Percentiles rank a stretch among this genome's conserved stretches.
Evolutionary conservation across 2,329 filamentous ascomycete genomes (phyloP).

Genomic region (Fusarium pininemorale): DNA sequence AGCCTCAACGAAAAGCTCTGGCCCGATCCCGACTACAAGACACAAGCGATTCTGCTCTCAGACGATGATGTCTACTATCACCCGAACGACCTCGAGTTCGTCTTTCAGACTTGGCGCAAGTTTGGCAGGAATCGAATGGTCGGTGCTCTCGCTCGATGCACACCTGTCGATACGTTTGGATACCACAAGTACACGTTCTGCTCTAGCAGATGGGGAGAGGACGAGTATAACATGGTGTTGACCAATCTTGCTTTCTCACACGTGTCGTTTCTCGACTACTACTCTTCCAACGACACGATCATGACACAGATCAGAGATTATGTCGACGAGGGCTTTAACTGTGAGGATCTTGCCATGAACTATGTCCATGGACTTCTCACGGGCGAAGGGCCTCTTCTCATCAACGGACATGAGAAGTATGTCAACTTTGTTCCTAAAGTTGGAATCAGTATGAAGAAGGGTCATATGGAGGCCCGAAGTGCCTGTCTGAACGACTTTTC

Average conservation of each 20-base stretch:
- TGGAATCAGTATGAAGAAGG: slow-evolving; percentile 48
- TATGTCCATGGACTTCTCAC: slow-evolving; percentile 49
- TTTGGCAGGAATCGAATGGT: slow-evolving; percentile 48
- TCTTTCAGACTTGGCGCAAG: slow-evolving; percentile 53
- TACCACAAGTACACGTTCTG: slow-evolving; percentile 48
- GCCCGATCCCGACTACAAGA: slow-evolving; percentile 49
- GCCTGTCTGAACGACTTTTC: slow-evolving; percentile 49
- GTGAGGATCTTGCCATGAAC: slow-evolving; percentile 54
- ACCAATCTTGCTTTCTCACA: slow-evolving; percentile 52
- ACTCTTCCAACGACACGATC: slow-evolving; percentile 47
- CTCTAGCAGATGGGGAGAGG: slow-evolving; percentile 35
- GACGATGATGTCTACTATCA: slow-evolving; percentile 54
- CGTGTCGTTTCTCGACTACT: slow-evolving; percentile 51
- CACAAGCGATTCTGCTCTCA: slow-evolving; percentile 51
- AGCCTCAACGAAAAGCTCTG: slow-evolving; percentile 52
- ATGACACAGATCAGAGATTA: slow-evolving; percentile 47
- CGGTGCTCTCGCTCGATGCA: slow-evolving; percentile 51
- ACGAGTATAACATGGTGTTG: slow-evolving; percentile 49
- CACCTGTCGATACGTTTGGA: slow-evolving; percentile 37
- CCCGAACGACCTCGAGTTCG: slow-evolving; percentile 52
- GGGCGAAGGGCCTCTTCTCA: slow-evolving; percentile 47
- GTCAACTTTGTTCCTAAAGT: slow-evolving; percentile 45
- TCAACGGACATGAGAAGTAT: slow-evolving; percentile 46
- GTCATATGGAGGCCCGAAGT: slow-evolving; percentile 48
- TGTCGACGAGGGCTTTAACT: slow-evolving; percentile 52